phyloP scores from a whole-genome alignment of 768 basidiomycete species.

The Boletus tylopilopsis region DNA sequence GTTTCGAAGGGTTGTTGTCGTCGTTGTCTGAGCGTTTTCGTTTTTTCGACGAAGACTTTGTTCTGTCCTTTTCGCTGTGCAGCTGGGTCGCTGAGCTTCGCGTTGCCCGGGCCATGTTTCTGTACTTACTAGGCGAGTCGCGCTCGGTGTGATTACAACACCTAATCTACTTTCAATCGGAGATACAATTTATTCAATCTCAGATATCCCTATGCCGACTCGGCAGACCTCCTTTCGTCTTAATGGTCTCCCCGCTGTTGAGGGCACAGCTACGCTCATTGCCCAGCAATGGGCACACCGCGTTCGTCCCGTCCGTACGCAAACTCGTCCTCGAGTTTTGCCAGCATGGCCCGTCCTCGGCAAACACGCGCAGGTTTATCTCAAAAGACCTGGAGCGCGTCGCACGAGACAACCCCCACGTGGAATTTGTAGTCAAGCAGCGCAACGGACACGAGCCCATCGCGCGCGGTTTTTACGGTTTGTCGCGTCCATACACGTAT shows the following conservation, averaged over 20 bases:
- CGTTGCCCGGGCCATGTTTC: slow-evolving; percentile 72
- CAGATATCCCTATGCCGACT: slow-evolving; percentile 19
- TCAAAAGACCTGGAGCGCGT: slow-evolving; percentile 57
- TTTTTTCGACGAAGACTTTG: slow-evolving; percentile 48
- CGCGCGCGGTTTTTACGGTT: slow-evolving; percentile 80
- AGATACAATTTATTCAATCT: slow-evolving; percentile 16
- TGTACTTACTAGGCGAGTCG: slow-evolving; percentile 17
- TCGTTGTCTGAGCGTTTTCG: slow-evolving; percentile 57
- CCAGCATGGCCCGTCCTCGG: slow-evolving; percentile 75
- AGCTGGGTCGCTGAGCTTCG: slow-evolving; percentile 49
- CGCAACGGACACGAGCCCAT: slow-evolving; percentile 75
- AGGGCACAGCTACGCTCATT: slow-evolving; percentile 49
- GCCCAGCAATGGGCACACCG: slow-evolving; percentile 70
- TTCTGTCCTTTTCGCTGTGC: slow-evolving; percentile 17
- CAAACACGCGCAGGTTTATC: slow-evolving; percentile 68
- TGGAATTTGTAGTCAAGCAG: slow-evolving; percentile 81
- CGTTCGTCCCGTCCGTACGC: slow-evolving; percentile 74
- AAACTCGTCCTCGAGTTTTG: slow-evolving; percentile 90
- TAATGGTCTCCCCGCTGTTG: slow-evolving; percentile 41
- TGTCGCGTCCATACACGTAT: slow-evolving; percentile 3
- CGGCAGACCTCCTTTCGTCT: not conserved
- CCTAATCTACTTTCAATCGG: slow-evolving; percentile 15
- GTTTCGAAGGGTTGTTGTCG: slow-evolving; percentile 51
- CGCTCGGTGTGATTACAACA: slow-evolving; percentile 12
- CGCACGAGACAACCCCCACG: slow-evolving; percentile 73